Percentiles rank a stretch among this genome's conserved stretches.
These are phyloP conservation scores for Mucor circinelloides DNA, from an alignment of 371 early-diverging fungal species.

Conservation along the genomic window DNA sequence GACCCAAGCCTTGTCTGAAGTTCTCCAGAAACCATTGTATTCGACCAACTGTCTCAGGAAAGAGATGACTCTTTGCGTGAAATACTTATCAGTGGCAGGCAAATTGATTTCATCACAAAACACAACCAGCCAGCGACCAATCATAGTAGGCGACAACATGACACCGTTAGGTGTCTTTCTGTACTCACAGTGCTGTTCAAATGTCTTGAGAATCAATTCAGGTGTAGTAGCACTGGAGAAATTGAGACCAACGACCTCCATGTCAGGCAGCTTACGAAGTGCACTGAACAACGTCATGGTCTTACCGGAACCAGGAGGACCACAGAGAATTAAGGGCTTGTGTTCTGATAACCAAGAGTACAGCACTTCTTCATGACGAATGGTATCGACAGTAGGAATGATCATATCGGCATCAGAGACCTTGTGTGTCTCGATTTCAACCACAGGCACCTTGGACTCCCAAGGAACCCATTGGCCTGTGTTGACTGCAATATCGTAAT, in stretches of 20 bases:
- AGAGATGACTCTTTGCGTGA: conserved; percentile 96
- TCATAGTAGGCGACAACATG: conserved; percentile 81
- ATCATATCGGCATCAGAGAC: conserved; percentile 94
- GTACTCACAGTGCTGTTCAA: conserved; percentile 98
- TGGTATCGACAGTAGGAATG: conserved; percentile 97
- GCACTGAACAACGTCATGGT: conserved; percentile 98
- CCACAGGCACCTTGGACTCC: conserved; percentile 87
- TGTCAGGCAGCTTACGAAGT: conserved; percentile 91
- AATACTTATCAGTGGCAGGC: conserved; percentile 95
- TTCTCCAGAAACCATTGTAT: conserved; percentile 96
- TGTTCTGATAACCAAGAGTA: conserved; percentile 96
- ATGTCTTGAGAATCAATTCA: conserved; percentile 92
- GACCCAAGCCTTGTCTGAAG: conserved; percentile 92
- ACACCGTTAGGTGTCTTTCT: conserved; percentile 94
- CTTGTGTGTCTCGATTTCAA: conserved; percentile 96
- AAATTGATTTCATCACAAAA: conserved; percentile 99
- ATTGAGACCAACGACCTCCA: conserved; percentile 97
- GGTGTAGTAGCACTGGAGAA: conserved; percentile 98
- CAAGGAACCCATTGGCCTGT: conserved; percentile 91
- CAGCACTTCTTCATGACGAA: conserved; percentile 95
- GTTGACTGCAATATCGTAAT: conserved; percentile 86
- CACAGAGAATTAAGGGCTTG: conserved; percentile 94
- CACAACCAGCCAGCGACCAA: conserved; percentile 95
- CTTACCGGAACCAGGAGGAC: conserved; percentile 99
- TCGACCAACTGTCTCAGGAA: conserved; percentile 96